Percentiles rank a stretch among this genome's conserved stretches.
These are phyloP conservation scores for Starmerella geochares DNA, from an alignment of 805 yeast species.

Conservation along the genomic window DNA sequence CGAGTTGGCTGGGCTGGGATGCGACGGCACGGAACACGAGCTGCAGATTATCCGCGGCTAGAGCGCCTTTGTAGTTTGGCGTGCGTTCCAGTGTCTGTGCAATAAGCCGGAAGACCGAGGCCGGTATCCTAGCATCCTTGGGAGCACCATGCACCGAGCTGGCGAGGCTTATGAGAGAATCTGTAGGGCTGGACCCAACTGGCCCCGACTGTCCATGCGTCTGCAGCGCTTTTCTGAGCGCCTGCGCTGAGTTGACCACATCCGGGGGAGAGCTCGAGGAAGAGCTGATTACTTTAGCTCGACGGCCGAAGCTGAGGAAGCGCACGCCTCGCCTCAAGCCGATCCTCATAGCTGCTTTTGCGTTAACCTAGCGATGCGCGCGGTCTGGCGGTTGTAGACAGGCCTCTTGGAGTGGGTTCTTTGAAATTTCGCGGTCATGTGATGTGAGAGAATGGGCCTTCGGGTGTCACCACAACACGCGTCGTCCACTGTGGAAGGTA, in stretches of 20 bases:
- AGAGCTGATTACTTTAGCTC: not conserved
- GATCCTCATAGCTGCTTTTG: not conserved
- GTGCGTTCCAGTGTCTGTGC: slow-evolving; percentile 14
- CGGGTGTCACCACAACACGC: too few relatives aligned
- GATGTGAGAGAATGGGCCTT: too few relatives aligned
- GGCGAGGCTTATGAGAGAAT: slow-evolving; percentile 15
- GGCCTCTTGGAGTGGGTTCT: too few relatives aligned
- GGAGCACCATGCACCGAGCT: slow-evolving; percentile 5
- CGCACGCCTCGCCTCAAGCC: slow-evolving; percentile 4
- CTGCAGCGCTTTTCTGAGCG: slow-evolving; percentile 11
- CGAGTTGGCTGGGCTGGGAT: slow-evolving; percentile 6
- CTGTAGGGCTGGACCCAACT: not conserved
- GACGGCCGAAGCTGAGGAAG: slow-evolving; percentile 6
- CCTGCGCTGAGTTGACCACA: slow-evolving; percentile 18
- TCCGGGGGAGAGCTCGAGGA: slow-evolving; percentile 6
- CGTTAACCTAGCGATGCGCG: not conserved
- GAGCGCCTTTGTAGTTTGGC: slow-evolving; percentile 7
- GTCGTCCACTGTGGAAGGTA: too few relatives aligned
- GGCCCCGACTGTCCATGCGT: not conserved
- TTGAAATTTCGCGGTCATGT: slow-evolving; percentile 2
- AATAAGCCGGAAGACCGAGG: slow-evolving; percentile 19
- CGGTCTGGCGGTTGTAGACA: not conserved
- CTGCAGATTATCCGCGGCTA: slow-evolving; percentile 13
- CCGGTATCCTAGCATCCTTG: slow-evolving; percentile 11
- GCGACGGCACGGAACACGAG: slow-evolving; percentile 20